Percentiles rank a stretch among this genome's conserved stretches.
Conservation (phyloP, 768 basidiomycete genomes). For the Calvatia gigantea region DNA sequence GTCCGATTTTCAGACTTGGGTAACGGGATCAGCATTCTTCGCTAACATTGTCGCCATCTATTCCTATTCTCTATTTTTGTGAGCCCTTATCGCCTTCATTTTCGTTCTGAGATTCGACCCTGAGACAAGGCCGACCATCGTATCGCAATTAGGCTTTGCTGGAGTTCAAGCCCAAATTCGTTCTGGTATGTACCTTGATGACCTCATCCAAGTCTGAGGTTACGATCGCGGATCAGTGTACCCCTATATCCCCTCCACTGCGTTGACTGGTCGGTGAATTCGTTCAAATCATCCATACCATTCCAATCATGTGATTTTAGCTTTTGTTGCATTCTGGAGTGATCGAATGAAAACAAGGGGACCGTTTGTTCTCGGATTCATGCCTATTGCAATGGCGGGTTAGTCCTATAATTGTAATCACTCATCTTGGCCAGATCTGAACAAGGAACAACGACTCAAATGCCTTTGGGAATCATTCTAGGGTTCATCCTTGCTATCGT, state of each 20-base stretch:
- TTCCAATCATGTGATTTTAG: constrained; percentile 6
- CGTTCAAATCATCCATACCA: not conserved
- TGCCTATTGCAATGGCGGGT: constrained; percentile 17
- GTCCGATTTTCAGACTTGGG: constrained; percentile 10
- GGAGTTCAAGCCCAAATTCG: constrained; percentile 23
- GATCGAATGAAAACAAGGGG: constrained; percentile 24
- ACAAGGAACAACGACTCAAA: not conserved
- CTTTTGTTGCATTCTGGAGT: constrained; percentile 20
- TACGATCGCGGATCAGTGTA: constrained; percentile 18
- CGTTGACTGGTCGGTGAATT: constrained; percentile 14
- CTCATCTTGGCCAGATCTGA: too few relatives aligned
- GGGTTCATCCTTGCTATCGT: constrained; percentile 26
- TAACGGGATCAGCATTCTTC: constrained; percentile 4
- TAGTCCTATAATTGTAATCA: not conserved
- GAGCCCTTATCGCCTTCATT: not conserved
- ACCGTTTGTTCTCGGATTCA: constrained; percentile 25
- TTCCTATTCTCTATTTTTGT: constrained; percentile 27
- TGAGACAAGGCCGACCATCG: constrained; percentile 21
- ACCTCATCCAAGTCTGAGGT: not conserved
- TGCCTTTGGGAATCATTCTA: not conserved
- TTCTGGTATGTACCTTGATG: not conserved
- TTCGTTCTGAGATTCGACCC: not conserved
- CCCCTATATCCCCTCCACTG: constrained; percentile 27
- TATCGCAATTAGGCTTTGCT: constrained; percentile 25
- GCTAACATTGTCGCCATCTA: constrained; percentile 14